Base-by-base conservation (phyloP, 306 rosid species). In the Casuarina equisetifolia region DNA sequence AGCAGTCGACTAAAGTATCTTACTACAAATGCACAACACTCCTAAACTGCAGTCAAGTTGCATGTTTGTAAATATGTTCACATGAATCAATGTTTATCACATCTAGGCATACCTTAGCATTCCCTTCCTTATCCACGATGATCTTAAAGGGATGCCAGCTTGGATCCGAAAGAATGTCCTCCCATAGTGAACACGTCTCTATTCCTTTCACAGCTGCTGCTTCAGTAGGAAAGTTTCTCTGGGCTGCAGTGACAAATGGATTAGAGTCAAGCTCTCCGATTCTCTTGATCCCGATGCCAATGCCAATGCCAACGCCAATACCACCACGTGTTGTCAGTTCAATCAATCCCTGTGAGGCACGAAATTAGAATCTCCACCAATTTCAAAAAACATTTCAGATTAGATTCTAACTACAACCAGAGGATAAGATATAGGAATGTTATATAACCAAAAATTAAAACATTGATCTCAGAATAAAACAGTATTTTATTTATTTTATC, bases 81-180 rank as follows among this genome's bases (percentile, higher is more conserved):
- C 5, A 58, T 20, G 64, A 19, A 58, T 58, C 4, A 2, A 19
- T 25, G 38, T 7, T 57, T 35, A 32, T 35, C 43, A 61, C 67
- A 61, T 40, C 17, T 66, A 54, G 70, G 15, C 44, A 78, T 87
- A 90, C 91, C 91, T 52, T 74, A 10, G 44, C 0, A 2, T 62
- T 78, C 54, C 90, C 90, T 51, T 53, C 73, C 67, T 80, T 19
- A 45, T 80, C 85, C 5, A 16, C 48, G 38, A 88, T 36, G n/a
- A 86, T 55, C 85, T 87, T 89, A 44, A 86, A 85, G n/a, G 98
- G 98, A 75, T 88, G 86, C 98, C 98, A 94, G 69, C 25, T 83
- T n/a, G 98, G 89, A 75, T 94, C 92, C 54, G 85, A 55, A 75
- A 92, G 84, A 80, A 86, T 48, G 5, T 2, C 82, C 61, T 94